Base-by-base conservation (phyloP, 129 eudicot species). In the Helichrysum umbraculigerum region DNA sequence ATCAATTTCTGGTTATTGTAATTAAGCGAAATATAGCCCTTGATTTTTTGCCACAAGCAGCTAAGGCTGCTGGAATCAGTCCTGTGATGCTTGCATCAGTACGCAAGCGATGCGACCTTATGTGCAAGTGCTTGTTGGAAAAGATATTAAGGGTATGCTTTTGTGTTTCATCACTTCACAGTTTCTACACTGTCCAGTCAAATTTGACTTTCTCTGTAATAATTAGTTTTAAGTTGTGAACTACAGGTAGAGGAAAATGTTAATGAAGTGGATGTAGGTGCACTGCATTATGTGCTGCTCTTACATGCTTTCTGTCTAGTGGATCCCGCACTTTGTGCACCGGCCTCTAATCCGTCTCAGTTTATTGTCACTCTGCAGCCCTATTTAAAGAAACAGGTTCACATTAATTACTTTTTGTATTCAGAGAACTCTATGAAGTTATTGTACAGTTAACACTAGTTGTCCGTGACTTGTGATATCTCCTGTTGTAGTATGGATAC, bases 281-380 rank as follows among this genome's bases (percentile, higher is more conserved):
- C 90, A 80, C 99, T 94, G 74, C 99, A 91, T 70, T 94, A 94
- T 81, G 85, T 94, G 39, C 83, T 86, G 76, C 94, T 89, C 60
- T 80, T 94, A 81, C 97, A 94, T 86, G 90, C 97, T 80, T 94
- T 94, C 74, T 94, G 99, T 84, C 72, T 83, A 34, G 99, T 94
- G 67, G 99, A 94, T 89, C 96, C 97, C 69, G 80, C 90, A 75
- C 88, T 94, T 54, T 94, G 99, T 87, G 94, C 92, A 66, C 99
- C 99, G 14, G 88, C 97, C 78, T 91, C 99, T 50, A 93, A 94
- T 89, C 99, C 99, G 78, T 89, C 99, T 62, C 99, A 94, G 86
- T 94, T 94, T 83, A 89, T 91, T 69, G 89, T 91, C 80, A 94
- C 99, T 7, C 78, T 94, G 83, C 97, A 91, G 81, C 97, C 99